Evolutionary conservation across 2,329 filamentous ascomycete genomes (phyloP).

Genomic region (Beauveria medogensis): DNA sequence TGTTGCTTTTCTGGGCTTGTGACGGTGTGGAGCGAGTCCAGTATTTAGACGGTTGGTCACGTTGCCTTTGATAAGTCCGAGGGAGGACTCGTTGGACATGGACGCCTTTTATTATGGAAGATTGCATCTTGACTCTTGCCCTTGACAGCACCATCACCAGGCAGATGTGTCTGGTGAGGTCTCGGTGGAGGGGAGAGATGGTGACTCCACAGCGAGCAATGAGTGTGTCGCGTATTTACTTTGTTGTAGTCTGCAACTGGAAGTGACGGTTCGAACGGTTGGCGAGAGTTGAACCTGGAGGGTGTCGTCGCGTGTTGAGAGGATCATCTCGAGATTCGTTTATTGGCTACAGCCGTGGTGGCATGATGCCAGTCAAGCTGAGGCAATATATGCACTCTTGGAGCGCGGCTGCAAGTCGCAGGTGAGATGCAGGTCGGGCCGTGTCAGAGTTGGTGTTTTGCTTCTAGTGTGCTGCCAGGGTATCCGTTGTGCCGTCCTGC

Average conservation of each 20-base stretch:
- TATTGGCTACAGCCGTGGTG: not conserved
- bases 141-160: not conserved
- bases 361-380: not conserved
- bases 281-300: not conserved
- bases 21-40: no score
- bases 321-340: not conserved
- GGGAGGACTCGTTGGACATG: no score
- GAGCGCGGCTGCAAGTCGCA: constrained; percentile 2
- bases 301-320: not conserved
- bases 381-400: constrained; percentile 4
- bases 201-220: not conserved
- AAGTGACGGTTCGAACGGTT: not conserved
- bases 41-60: no score
- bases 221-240: not conserved
- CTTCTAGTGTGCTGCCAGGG: not conserved
- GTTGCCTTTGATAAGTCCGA: no score
- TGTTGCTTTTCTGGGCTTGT: no score
- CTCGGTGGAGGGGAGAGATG: not conserved
- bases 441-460: not conserved
- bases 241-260: not conserved
- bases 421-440: constrained; percentile 3
- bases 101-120: not conserved
- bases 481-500: not conserved
- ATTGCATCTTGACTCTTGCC: not conserved
- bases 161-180: not conserved